Conservation (phyloP, 2,329 filamentous ascomycete genomes). For the Hypoxylon sp. region DNA sequence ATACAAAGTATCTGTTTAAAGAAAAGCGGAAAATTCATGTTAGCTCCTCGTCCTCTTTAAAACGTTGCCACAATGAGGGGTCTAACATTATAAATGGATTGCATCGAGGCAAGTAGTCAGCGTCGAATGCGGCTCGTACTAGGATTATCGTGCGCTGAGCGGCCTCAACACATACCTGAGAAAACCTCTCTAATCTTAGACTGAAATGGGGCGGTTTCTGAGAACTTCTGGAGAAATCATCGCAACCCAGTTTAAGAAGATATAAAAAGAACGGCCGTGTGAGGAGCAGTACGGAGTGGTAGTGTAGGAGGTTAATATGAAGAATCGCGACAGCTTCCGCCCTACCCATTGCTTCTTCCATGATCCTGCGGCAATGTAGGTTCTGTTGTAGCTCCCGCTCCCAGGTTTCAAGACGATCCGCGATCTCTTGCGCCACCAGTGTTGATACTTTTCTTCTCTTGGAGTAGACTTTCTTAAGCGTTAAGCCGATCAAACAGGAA, state of each 20-base stretch:
- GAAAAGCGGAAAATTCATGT: conserved; percentile 7
- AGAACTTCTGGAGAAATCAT: conserved; percentile 52
- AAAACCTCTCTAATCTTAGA: conserved; percentile 62
- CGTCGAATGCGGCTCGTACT: conserved; percentile 61
- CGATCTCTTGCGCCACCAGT: conserved; percentile 69
- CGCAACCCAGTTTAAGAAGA: conserved; percentile 62
- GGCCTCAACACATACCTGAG: conserved; percentile 66
- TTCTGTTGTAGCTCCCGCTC: conserved; percentile 62
- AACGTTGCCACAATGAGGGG: not conserved
- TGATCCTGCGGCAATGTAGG: conserved; percentile 67
- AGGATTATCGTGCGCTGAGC: conserved; percentile 66
- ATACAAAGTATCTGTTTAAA: conserved; percentile 67
- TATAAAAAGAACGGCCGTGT: conserved; percentile 76
- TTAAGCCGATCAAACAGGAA: conserved; percentile 70
- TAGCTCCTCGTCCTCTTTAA: conserved; percentile 24
- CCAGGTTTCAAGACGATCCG: conserved; percentile 67
- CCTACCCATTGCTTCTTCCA: conserved; percentile 57
- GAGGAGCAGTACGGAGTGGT: conserved; percentile 73
- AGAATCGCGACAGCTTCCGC: conserved; percentile 71
- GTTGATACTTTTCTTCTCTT: conserved; percentile 72
- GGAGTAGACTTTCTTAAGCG: conserved; percentile 72
- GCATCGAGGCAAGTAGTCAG: conserved; percentile 63
- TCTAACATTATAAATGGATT: conserved; percentile 72
- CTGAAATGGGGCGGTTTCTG: conserved; percentile 52
- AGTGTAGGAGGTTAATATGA: conserved; percentile 73